phyloP scores from a whole-genome alignment of 164 flowering plant species.

The Vitis amurensis region DNA sequence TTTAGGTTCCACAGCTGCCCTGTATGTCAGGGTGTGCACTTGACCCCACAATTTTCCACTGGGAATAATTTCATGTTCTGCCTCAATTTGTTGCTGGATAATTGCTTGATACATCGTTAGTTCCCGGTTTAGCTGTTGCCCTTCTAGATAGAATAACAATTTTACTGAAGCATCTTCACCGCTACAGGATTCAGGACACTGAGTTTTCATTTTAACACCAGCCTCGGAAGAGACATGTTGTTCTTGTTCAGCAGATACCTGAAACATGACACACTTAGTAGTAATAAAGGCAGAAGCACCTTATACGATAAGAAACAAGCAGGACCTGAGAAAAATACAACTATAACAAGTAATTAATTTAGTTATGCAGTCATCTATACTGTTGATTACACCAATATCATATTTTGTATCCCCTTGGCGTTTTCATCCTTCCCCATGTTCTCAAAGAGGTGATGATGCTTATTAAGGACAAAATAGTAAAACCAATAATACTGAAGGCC shows the following conservation, averaged over 20 bases:
- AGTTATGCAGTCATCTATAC: no score
- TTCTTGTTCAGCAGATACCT: slow-evolving; percentile 28
- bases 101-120: slow-evolving; percentile 76
- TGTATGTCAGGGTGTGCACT: slow-evolving; percentile 58
- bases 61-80: slow-evolving; percentile 34
- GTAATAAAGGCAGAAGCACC: neutral
- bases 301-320: neutral
- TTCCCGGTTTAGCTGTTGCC: slow-evolving; percentile 44
- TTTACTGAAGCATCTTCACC: slow-evolving; percentile 30
- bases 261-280: slow-evolving; percentile 11
- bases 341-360: no score
- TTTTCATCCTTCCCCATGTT: no score
- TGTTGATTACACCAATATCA: no score
- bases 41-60: slow-evolving; percentile 58
- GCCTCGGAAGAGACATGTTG: slow-evolving; percentile 14
- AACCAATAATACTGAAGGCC: no score
- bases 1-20: slow-evolving; percentile 29
- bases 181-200: slow-evolving; percentile 20
- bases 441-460: no score
- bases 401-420: no score
- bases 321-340: neutral
- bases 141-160: slow-evolving; percentile 60
- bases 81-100: slow-evolving; percentile 44
- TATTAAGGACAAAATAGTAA: no score
- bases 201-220: slow-evolving; percentile 10